Evolutionary conservation across 2,329 filamentous ascomycete genomes (phyloP), one percentile per base, ranked within the genome.

Genomic region (Plenodomus biglobosus): DNA sequence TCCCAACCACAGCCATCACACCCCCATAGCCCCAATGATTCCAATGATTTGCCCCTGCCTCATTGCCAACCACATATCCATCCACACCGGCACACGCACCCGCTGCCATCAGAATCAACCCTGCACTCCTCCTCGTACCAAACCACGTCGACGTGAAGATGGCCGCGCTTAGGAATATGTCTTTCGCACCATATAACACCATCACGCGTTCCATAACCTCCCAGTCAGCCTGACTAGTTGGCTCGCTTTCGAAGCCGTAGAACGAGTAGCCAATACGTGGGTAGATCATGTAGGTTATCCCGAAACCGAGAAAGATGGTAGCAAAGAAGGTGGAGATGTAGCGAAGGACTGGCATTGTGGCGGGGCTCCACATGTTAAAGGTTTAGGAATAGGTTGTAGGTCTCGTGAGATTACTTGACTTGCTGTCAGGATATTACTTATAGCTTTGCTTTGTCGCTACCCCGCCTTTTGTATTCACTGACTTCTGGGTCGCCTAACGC

Each of bases 141-240:
- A 62, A 67, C 35, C 62, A 73, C 1, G 69, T 65, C 0, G 75
- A 64, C 0, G 69, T 62, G 35, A 66, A 69, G 17, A 77, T 69
- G 1, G 73, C 66, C 1, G 70, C 21, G 0, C 75, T 78, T 66
- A 80, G 77, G 65, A 79, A 81, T 15, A 80, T 61, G 50, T 82
- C 77, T 10, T 79, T 71, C 3, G 68, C 72, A 1, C 78, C 78
- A 58, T 78, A 81, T 30, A 80, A 60, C 3, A 70, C 58, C 65
- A 79, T 71, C 8, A 81, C 52, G 42, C 64, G 70, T 48, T 79
- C 65, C 46, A 79, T 66, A n/a, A 78, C 49, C 8, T 69, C 60
- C 40, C 65, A 62, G 16, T 76, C 73, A 2, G 64, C 39, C 1
- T 63, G 37, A 1, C 52, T 55, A 3, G 63, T 52, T 3, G 64